These are phyloP conservation scores for Pseudopithomyces maydicus DNA, from an alignment of 2,329 filamentous ascomycete genomes.

Conservation along the genomic window DNA sequence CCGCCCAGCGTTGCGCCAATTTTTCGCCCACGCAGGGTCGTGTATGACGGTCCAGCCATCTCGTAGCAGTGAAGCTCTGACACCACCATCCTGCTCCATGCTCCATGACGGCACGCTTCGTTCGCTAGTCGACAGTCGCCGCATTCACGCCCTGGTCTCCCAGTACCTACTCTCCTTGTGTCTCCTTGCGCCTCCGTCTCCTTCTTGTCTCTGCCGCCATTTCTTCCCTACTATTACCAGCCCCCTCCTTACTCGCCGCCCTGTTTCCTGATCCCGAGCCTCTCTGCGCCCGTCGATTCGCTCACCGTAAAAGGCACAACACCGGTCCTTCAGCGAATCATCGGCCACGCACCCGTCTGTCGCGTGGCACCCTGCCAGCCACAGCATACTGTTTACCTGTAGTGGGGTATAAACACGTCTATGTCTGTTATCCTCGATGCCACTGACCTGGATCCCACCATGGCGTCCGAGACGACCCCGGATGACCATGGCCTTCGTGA, in stretches of 20 bases:
- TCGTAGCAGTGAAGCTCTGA: conserved; percentile 5
- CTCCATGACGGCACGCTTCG: conserved; percentile 10
- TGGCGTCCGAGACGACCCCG: conserved; percentile 22
- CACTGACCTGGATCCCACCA: conserved; percentile 17
- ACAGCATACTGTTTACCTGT: conserved; percentile 6
- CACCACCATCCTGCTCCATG: conserved; percentile 2
- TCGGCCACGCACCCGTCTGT: conserved; percentile 14
- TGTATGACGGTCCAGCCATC: conserved; percentile 8
- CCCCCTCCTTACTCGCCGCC: conserved; percentile 8
- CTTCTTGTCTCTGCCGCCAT: conserved; percentile 1
- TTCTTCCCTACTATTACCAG: conserved; percentile 6
- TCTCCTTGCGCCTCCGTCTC: conserved; percentile 11
- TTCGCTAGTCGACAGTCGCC: not conserved
- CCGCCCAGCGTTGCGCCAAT: conserved; percentile 12
- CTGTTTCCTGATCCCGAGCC: conserved; percentile 10
- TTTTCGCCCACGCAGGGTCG: conserved; percentile 14
- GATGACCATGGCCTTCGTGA: conserved; percentile 21
- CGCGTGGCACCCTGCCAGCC: conserved; percentile 27
- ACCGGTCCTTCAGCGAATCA: conserved; percentile 19
- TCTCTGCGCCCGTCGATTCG: conserved; percentile 24
- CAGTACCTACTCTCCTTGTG: conserved; percentile 11
- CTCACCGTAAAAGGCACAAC: conserved; percentile 22
- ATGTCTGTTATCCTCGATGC: conserved; percentile 15
- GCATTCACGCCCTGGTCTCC: conserved; percentile 6
- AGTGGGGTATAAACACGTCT: conserved; percentile 11